These are phyloP conservation scores for Rhizophagus prolifer DNA, from an alignment of 192 early-diverging fungal species.

Conservation along the genomic window DNA sequence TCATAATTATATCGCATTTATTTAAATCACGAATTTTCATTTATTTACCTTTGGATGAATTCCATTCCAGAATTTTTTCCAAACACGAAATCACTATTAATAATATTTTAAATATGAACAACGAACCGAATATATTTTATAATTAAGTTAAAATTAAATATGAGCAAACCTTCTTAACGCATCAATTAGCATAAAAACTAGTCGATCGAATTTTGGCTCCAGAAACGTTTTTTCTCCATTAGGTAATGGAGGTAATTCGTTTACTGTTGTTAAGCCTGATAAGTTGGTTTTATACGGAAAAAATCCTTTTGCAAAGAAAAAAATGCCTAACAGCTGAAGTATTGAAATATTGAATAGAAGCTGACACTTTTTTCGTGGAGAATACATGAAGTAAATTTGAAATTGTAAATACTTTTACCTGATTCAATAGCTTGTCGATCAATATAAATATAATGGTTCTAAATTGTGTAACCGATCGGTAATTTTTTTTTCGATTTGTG, in stretches of 20 bases:
- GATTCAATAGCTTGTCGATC: no score
- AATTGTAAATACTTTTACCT: no score
- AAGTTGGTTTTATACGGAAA: constrained; percentile 77
- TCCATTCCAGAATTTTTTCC: constrained; percentile 63
- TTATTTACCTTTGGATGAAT: constrained; percentile 57
- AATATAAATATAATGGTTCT: no score
- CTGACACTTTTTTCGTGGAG: neutral
- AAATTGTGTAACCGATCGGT: no score
- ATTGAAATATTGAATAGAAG: constrained; percentile 24
- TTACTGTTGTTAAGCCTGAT: constrained; percentile 55
- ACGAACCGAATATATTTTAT: constrained; percentile 20
- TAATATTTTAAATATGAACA: neutral
- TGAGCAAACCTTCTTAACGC: constrained; percentile 60
- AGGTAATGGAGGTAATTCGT: constrained; percentile 39
- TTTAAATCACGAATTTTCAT: constrained; percentile 8
- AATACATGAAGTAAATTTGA: neutral
- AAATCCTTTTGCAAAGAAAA: constrained; percentile 69
- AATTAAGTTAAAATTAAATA: neutral
- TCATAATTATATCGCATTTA: constrained; percentile 10
- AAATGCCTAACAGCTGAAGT: constrained; percentile 62
- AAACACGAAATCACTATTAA: constrained; percentile 66
- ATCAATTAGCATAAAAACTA: constrained; percentile 74
- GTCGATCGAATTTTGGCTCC: constrained; percentile 48
- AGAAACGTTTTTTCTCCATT: neutral
- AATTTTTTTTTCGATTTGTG: no score